Percentiles rank a stretch among this genome's conserved stretches.
Evolutionary conservation across 2,329 filamentous ascomycete species (phyloP).

Genomic region (Ophiostoma novo-ulmi): DNA sequence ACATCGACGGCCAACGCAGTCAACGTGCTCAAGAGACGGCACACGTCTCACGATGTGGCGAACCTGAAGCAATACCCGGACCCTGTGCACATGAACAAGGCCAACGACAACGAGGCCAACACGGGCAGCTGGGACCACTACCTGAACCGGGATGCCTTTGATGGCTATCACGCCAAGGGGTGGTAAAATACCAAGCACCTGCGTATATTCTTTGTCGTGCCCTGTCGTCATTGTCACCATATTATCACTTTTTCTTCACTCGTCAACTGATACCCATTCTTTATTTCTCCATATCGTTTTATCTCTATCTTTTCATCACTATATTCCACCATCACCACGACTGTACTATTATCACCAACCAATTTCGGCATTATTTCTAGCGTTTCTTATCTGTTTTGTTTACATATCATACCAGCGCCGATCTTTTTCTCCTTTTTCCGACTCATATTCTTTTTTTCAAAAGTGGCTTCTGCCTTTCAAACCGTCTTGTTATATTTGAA

Average conservation of each 20-base stretch:
- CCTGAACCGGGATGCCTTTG: constrained; percentile 70
- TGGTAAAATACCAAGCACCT: constrained; percentile 54
- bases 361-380: background rate
- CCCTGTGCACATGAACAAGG: constrained; percentile 51
- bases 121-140: constrained; percentile 79
- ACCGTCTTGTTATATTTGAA: constrained; percentile 1
- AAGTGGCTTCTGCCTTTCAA: constrained; percentile 15
- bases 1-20: constrained; percentile 82
- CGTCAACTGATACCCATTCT: background rate
- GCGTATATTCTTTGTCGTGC: background rate
- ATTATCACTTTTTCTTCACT: background rate
- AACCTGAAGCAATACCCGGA: constrained; percentile 81
- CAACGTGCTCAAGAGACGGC: constrained; percentile 67
- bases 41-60: constrained; percentile 85
- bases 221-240: background rate
- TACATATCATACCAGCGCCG: constrained; percentile 15
- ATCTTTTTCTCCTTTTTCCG: constrained; percentile 10
- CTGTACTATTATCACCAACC: background rate
- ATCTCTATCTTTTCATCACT: background rate
- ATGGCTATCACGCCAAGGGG: constrained; percentile 78
- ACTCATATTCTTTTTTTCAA: constrained; percentile 1
- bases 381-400: background rate
- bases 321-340: background rate
- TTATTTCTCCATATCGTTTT: constrained; percentile 7
- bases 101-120: constrained; percentile 54